These are phyloP conservation scores for Neofusicoccum kwambonambiense DNA, from an alignment of 2,329 filamentous ascomycete species.

Conservation along the genomic window DNA sequence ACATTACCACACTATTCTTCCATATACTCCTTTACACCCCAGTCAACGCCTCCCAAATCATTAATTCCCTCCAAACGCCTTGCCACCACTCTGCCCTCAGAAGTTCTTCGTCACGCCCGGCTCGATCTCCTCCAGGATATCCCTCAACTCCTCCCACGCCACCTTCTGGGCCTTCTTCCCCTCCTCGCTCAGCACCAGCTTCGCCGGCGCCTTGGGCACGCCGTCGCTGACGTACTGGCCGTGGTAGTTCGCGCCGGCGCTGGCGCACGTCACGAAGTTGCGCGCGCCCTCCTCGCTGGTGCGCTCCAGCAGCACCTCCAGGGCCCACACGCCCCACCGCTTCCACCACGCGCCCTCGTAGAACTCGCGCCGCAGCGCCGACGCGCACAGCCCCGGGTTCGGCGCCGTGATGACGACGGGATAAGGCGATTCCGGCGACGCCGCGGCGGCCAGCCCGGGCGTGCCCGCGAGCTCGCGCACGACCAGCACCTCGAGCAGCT, in stretches of 20 bases:
- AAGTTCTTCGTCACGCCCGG: constrained; percentile 27
- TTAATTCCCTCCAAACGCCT: no score
- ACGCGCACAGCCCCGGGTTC: constrained; percentile 22
- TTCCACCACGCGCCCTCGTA: not conserved
- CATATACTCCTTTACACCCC: not conserved
- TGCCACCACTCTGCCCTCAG: not conserved
- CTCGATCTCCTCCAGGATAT: constrained; percentile 39
- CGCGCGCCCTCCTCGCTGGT: constrained; percentile 42
- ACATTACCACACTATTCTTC: not conserved
- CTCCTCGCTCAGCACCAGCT: constrained; percentile 37
- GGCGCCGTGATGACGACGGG: constrained; percentile 20
- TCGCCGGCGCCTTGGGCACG: constrained; percentile 27
- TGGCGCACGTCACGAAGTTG: constrained; percentile 41
- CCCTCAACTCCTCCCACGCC: constrained; percentile 42
- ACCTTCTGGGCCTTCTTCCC: constrained; percentile 36
- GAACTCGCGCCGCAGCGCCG: constrained; percentile 19
- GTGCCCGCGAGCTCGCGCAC: constrained; percentile 23
- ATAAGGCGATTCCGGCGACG: not conserved
- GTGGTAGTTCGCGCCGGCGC: constrained; percentile 34
- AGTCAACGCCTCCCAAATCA: not conserved
- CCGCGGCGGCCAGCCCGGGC: not conserved
- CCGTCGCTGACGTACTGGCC: constrained; percentile 43
- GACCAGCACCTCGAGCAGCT: constrained; percentile 27
- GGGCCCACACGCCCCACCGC: constrained; percentile 17
- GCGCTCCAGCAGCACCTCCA: constrained; percentile 31